Conservation (phyloP, 2,329 filamentous ascomycete species). For the Acrocalymma vagum region DNA sequence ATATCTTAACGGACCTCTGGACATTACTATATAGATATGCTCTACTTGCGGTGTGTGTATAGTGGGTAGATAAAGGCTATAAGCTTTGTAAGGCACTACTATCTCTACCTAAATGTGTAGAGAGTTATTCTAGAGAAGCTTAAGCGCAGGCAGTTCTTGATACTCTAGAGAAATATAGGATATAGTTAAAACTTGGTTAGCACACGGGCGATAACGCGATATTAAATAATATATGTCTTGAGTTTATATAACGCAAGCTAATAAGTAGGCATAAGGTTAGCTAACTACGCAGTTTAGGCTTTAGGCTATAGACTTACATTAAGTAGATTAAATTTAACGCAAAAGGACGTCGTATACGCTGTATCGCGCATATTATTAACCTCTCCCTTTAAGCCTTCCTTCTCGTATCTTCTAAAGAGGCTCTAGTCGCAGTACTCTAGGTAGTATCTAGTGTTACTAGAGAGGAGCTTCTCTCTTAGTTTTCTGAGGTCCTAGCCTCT, state of each 20-base stretch:
- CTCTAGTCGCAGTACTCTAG: conserved; percentile 5
- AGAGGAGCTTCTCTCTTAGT: conserved; percentile 4
- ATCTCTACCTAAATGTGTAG: conserved; percentile 4
- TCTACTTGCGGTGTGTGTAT: conserved; percentile 4
- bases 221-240: conserved; percentile 5
- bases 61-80: conserved; percentile 8
- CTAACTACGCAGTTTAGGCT: too few relatives aligned
- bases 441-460: neutral
- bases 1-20: conserved; percentile 7
- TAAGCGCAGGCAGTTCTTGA: conserved; percentile 3
- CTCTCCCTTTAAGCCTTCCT: conserved; percentile 11
- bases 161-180: conserved; percentile 3
- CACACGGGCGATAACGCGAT: conserved; percentile 11
- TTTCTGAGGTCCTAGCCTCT: conserved; percentile 5
- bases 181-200: conserved; percentile 6
- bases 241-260: conserved; percentile 1
- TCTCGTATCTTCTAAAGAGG: conserved; percentile 6
- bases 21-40: conserved; percentile 3
- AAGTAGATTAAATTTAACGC: conserved; percentile 3
- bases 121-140: conserved; percentile 4
- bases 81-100: conserved; percentile 8
- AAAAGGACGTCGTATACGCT: conserved; percentile 4
- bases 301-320: too few relatives aligned
- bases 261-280: too few relatives aligned
- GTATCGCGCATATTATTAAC: conserved; percentile 10